Percentiles rank a stretch among this genome's conserved stretches.
Conservation (phyloP, 1,139 yeast species). For the Suhomyces bokatorum region DNA sequence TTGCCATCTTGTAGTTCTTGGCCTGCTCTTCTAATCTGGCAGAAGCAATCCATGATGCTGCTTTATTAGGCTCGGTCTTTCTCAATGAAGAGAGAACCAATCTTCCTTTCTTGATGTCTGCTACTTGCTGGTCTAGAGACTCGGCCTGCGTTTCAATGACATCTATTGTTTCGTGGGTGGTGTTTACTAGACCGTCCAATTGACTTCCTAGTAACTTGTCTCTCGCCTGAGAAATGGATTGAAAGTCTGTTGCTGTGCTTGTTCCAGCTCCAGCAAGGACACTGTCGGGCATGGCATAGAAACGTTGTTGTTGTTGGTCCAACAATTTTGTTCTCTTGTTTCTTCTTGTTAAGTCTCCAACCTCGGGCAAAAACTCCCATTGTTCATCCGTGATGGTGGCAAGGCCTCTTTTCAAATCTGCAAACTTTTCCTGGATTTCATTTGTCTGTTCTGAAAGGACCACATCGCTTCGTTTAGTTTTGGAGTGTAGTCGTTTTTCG, state of each 20-base stretch:
- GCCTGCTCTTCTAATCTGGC: constrained; percentile 78
- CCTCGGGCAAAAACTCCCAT: constrained; percentile 86
- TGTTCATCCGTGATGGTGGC: constrained; percentile 62
- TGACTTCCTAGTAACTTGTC: constrained; percentile 52
- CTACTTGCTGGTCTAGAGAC: constrained; percentile 23
- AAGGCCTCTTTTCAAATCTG: constrained; percentile 62
- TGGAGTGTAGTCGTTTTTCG: constrained; percentile 54
- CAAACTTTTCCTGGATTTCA: constrained; percentile 29
- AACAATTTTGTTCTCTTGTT: constrained; percentile 72
- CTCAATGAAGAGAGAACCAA: constrained; percentile 66
- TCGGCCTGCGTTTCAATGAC: not conserved
- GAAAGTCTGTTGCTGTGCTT: constrained; percentile 39
- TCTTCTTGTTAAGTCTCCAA: constrained; percentile 79
- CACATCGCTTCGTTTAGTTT: constrained; percentile 18
- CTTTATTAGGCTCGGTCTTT: constrained; percentile 68
- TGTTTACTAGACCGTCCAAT: constrained; percentile 33
- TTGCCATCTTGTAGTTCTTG: constrained; percentile 57
- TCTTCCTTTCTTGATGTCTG: constrained; percentile 61
- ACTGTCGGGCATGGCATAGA: constrained; percentile 83
- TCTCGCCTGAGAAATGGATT: constrained; percentile 52
- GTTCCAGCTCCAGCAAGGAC: constrained; percentile 39
- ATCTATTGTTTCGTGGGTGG: constrained; percentile 1
- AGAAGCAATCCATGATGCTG: constrained; percentile 86
- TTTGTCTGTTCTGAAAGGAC: constrained; percentile 1
- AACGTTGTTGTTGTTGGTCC: constrained; percentile 64